A percentile compares a stretch with the other conserved stretches of the same genome.
Evolutionary conservation across 257 asterid genomes (phyloP).

Genomic region (Nicotiana benthamiana): DNA sequence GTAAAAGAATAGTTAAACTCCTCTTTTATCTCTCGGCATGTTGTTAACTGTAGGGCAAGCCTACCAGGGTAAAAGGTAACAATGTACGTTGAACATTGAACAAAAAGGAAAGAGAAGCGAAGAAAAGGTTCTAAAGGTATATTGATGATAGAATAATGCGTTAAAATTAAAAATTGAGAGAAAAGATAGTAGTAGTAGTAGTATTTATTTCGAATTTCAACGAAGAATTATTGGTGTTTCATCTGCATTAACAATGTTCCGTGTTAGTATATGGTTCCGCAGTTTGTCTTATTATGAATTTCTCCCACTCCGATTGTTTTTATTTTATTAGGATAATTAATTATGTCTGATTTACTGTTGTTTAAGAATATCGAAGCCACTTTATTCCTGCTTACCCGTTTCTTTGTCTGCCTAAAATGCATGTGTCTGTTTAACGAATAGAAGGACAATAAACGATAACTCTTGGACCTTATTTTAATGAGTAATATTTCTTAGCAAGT

Average conservation of each 20-base stretch:
- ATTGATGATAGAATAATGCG: no score
- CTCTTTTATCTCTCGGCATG: not conserved
- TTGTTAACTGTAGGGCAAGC: not conserved
- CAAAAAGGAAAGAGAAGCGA: not conserved
- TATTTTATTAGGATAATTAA: constrained; percentile 7
- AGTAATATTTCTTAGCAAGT: not conserved
- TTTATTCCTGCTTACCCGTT: constrained; percentile 30
- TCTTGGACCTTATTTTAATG: not conserved
- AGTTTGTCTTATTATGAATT: constrained; percentile 19
- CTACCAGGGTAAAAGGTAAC: not conserved
- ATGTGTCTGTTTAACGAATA: not conserved
- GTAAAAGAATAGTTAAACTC: not conserved
- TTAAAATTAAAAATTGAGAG: no score
- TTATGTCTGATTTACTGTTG: constrained; percentile 11
- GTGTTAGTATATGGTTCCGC: constrained; percentile 11
- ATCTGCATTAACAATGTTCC: not conserved
- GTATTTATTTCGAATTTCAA: constrained; percentile 21
- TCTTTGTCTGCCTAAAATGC: constrained; percentile 26
- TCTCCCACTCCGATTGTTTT: not conserved
- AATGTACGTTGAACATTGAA: not conserved
- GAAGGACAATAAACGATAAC: not conserved
- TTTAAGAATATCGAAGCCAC: constrained; percentile 30
- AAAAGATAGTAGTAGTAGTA: not conserved
- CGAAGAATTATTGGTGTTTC: constrained; percentile 35
- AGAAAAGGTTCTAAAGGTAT: not conserved